Conservation (phyloP, 179 eudicot species). For the Carnegiea gigantea region DNA sequence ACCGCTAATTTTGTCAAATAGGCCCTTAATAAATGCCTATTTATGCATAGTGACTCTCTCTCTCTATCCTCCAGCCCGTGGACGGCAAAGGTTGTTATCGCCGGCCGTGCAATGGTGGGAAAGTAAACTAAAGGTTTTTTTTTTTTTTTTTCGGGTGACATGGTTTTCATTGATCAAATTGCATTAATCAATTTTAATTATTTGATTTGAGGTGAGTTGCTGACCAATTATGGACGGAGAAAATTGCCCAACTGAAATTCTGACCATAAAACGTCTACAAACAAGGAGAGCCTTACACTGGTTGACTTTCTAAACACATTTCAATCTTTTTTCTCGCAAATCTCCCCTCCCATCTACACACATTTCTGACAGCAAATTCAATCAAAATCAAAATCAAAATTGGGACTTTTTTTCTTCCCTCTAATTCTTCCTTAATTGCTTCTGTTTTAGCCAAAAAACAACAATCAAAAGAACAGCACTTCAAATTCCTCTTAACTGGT, state of each 20-base stretch:
- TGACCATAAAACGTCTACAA: conserved; percentile 32
- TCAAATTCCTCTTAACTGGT: not conserved
- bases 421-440: not conserved
- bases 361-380: not conserved
- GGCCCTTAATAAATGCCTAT: too few relatives aligned
- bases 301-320: conserved; percentile 17
- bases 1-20: too few relatives aligned
- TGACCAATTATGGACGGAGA: conserved; percentile 13
- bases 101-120: too few relatives aligned
- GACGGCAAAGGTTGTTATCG: too few relatives aligned
- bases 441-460: not conserved
- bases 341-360: conserved; percentile 6
- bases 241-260: conserved; percentile 13
- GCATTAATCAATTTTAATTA: not conserved
- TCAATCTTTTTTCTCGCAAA: conserved; percentile 21
- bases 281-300: conserved; percentile 40
- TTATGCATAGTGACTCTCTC: too few relatives aligned
- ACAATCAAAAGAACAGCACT: not conserved
- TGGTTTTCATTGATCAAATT: not conserved
- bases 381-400: not conserved
- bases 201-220: conserved; percentile 4
- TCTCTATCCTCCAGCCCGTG: too few relatives aligned
- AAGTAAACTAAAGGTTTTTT: too few relatives aligned
- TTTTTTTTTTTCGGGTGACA: not conserved
- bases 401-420: not conserved